Base-by-base conservation (phyloP, 148 eudicot genomes). In the Dianthus caryophyllus region DNA sequence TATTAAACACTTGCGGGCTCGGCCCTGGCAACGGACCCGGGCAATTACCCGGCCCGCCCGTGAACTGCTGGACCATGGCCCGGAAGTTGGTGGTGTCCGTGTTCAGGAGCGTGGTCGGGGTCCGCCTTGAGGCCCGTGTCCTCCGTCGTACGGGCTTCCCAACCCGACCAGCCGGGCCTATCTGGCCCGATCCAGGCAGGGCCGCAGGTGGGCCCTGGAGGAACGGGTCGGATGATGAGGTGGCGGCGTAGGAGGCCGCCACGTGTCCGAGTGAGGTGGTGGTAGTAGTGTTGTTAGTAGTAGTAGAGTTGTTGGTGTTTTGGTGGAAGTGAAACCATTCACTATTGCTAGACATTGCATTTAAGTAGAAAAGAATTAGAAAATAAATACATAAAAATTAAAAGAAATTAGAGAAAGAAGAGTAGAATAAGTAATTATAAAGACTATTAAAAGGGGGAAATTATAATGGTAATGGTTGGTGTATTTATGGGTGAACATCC, bases 31-130 rank as follows among this genome's bases (percentile, higher is more conserved):
- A 22, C 9, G 65, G 46, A 9, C 53, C 61, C 13, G 71, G 5
- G 33, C 6, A 41, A 41, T 9, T 61, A 41, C 65, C n/a, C 0
- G 80, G 76, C 25, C 87, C 90, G 36, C 94, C 94, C 14, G 94
- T 88, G 84, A 81, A 88, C 49, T 81, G 82, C 49, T 88, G 94
- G 56, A 88, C 94, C 94, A 88, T 88, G 75, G 94, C 89, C 9
- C 94, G 81, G 69, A 88, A 88, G 74, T 88, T 88, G 62, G 87
- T 17, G 16, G 90, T 64, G 61, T 88, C 90, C 17, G 94, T 88
- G 72, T 75, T 85, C 61, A 88, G 83, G 15, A 85, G 72, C 17
- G 89, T 88, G 43, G 90, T 88, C 0, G 94, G 94, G 61, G 85
- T 81, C 13, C 85, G 72, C 24, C 84, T 69, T 0, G 94, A 85